Evolutionary conservation across 345 rosid species (phyloP), one percentile per base, ranked within the genome.

Genomic region (Syzygium aromaticum): DNA sequence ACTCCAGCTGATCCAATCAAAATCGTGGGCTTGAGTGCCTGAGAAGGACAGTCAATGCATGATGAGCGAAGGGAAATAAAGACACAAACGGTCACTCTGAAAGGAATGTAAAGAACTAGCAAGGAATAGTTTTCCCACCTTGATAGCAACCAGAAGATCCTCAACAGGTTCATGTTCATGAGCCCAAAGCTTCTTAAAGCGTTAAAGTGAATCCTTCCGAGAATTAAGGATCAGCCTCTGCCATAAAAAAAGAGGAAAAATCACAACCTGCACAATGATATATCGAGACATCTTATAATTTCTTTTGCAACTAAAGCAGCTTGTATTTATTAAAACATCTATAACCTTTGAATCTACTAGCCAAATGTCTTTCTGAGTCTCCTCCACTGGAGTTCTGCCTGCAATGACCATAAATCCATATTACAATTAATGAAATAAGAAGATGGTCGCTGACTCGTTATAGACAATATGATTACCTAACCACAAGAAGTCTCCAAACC

Each of bases 341-440:
- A n/a, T 23, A 86, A 96, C 98, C 99, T 98, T 96, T 30, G 99
- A 96, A 89, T 98, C 99, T 59, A 98, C 98, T 87, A 98, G 97
- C 98, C 98, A 96, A 17, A 98, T 94, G 87, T 92, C 94, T 92
- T 95, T 94, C 51, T 96, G 94, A 52, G 97, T 91, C 90, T 95
- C 97, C 91, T 94, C 99, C 84, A 94, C 28, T 17, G 95, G 91
- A 91, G 90, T 87, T 95, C 92, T 84, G 93, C 92, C 99, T 98
- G 91, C 86, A 89, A 86, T 86, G 84, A 83, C 87, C 52, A 84
- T 7, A 89, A 52, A 52, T 85, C 25, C 78, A 28, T 54, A 22
- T 51, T 54, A 23, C 53, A 77, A 67, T 25, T 51, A 52, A 8
- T 38, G 33, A 43, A 30, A 86, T 33, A 38, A 27, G 77, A 64